These are phyloP conservation scores for Candida sakaeoensis DNA, from an alignment of 805 yeast species.

Conservation along the genomic window DNA sequence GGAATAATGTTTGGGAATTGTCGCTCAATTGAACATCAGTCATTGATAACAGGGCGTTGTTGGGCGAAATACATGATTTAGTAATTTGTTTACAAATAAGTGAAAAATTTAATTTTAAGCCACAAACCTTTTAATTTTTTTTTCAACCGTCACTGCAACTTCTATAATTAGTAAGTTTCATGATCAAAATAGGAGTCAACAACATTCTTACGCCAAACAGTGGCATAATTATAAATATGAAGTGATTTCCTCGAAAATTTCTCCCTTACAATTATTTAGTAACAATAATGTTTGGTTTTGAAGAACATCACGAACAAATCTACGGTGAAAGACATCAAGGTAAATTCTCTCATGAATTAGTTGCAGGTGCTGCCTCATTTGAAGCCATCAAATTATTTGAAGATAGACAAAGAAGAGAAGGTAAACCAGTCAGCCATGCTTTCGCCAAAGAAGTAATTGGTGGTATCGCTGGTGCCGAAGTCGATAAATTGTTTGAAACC, in stretches of 20 bases:
- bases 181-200: not conserved
- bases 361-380: slow-evolving; percentile 32
- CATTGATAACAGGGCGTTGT: not conserved
- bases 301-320: slow-evolving; percentile 22
- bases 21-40: too few species aligned
- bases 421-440: slow-evolving; percentile 27
- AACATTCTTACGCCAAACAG: not conserved
- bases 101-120: not conserved
- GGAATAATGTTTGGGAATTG: too few species aligned
- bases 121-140: not conserved
- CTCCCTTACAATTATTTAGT: not conserved
- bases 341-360: slow-evolving; percentile 27
- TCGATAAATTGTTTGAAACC: slow-evolving; percentile 31
- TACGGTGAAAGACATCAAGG: slow-evolving; percentile 29
- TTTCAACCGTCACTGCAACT: not conserved
- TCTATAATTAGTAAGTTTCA: not conserved
- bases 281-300: slow-evolving; percentile 23
- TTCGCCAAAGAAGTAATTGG: slow-evolving; percentile 28
- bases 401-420: slow-evolving; percentile 29
- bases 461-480: slow-evolving; percentile 30
- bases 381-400: slow-evolving; percentile 29
- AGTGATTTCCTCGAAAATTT: not conserved
- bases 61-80: not conserved
- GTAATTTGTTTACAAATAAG: not conserved
- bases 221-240: not conserved